Evolutionary conservation across 2,329 filamentous ascomycete species (phyloP).

Genomic region (Zasmidium cellare): DNA sequence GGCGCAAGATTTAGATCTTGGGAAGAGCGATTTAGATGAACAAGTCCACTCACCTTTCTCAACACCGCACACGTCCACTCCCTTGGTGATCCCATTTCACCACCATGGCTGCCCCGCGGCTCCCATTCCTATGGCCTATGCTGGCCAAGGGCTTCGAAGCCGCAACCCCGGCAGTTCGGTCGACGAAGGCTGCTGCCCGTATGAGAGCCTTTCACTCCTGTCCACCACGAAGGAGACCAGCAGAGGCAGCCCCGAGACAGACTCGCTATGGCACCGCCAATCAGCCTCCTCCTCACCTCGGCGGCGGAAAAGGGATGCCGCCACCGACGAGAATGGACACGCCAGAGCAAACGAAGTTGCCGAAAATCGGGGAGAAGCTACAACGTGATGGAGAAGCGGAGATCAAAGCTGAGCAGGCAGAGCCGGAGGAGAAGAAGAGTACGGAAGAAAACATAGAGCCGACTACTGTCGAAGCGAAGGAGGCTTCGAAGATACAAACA

Average conservation of each 20-base stretch:
- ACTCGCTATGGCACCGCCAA: conserved; percentile 50
- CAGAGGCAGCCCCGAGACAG: conserved; percentile 30
- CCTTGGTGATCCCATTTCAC: not conserved
- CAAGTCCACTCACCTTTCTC: not conserved
- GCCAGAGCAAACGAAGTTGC: conserved; percentile 23
- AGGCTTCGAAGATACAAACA: conserved; percentile 7
- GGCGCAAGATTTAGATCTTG: not conserved
- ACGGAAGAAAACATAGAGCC: conserved; percentile 14
- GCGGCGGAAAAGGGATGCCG: conserved; percentile 26
- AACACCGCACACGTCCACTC: not conserved
- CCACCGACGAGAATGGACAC: conserved; percentile 15
- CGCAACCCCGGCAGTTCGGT: conserved; percentile 23
- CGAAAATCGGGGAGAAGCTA: conserved; percentile 33
- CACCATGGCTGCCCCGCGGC: conserved; percentile 44
- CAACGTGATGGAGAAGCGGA: conserved; percentile 31
- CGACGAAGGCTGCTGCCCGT: conserved; percentile 25
- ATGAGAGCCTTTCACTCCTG: conserved; percentile 36
- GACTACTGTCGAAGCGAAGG: conserved; percentile 19
- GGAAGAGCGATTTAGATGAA: not conserved
- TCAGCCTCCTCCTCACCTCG: conserved; percentile 44
- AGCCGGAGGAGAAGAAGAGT: conserved; percentile 6
- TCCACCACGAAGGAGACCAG: conserved; percentile 33
- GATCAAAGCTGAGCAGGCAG: conserved; percentile 18
- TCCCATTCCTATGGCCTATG: conserved; percentile 50
- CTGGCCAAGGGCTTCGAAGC: conserved; percentile 39